A percentile compares a stretch with the other conserved stretches of the same genome.
phyloP scores from a whole-genome alignment of 768 basidiomycete species.

The Russula earlei region DNA sequence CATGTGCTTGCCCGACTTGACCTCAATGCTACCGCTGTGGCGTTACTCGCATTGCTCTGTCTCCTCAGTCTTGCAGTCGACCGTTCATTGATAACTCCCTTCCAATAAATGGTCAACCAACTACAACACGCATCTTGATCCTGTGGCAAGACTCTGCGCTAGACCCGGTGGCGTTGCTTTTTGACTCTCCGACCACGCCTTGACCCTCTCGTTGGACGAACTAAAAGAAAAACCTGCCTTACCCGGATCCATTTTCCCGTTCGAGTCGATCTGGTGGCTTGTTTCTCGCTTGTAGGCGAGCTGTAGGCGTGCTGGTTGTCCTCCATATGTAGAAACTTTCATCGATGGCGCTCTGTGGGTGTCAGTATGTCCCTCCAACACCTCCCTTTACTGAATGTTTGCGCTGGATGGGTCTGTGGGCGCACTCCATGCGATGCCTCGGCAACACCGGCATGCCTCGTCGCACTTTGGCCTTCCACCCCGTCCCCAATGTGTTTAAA shows the following conservation, averaged over 20 bases:
- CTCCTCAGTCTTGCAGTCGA: too few relatives aligned
- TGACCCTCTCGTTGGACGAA: neutral
- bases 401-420: conserved; percentile 1
- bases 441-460: neutral
- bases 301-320: neutral
- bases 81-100: too few relatives aligned
- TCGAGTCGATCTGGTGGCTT: neutral
- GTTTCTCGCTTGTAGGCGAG: neutral
- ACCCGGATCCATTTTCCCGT: neutral
- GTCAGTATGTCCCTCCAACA: neutral
- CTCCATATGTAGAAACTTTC: neutral
- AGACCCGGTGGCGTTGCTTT: too few relatives aligned
- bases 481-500: neutral
- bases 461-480: neutral
- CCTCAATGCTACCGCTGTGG: too few relatives aligned
- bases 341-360: neutral
- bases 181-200: neutral
- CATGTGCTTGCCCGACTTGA: too few relatives aligned
- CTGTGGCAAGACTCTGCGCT: too few relatives aligned
- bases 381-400: conserved; percentile 7
- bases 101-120: too few relatives aligned
- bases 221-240: neutral
- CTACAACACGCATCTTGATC: too few relatives aligned
- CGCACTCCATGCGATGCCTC: neutral
- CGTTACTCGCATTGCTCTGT: too few relatives aligned